Evolutionary conservation across 2,329 filamentous ascomycete genomes (phyloP), one percentile per base, ranked within the genome.

Genomic region (Penicillium palitans): DNA sequence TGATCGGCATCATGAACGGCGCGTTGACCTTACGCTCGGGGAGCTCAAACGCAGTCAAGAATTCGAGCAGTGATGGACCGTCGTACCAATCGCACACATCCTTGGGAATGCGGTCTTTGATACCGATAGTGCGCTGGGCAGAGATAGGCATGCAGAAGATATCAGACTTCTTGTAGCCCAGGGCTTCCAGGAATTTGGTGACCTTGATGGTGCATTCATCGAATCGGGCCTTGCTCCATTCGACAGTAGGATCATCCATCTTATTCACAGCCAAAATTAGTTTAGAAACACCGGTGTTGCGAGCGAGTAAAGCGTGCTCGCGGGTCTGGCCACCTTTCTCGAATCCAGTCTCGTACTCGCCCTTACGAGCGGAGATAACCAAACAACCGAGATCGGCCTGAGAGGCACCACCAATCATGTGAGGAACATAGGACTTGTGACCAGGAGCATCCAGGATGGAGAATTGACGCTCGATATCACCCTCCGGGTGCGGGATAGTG

Each of bases 1-100:
- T 90, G 64, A 99, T 84, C 9, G 95, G 90, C 93, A 99, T 97
- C 95, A 99, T 98, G 83, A 99, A 98, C 10, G 95, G 93, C 2
- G 95, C 95, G 69, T 96, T 96, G 69, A 97, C 79, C 82, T 98
- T 99, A 69, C 95, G 91, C 76, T 99, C 93, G 40, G 97, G 84
- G 13, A 93, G 87, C 70, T 89, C 87, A 91, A 98, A 97, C 72
- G 85, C 82, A 74, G 97, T 93, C n/a, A 99, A 86, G 77, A 93
- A 97, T 77, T 98, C 93, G 21, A 99, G 87, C 47, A 99, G 85
- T 21, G 93, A 95, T 10, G 93, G 93, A 0, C 93, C 92, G 41
- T 90, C 83, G 74, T 91, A 96, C 91, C 92, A 99, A 9, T 90
- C 85, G 41, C 86, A 87, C 4, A 91, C 66, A 2, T 87, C 88